A percentile compares a stretch with the other conserved stretches of the same genome.
These are phyloP conservation scores for Cadophora malorum DNA, from an alignment of 2,329 filamentous ascomycete species.

Conservation along the genomic window DNA sequence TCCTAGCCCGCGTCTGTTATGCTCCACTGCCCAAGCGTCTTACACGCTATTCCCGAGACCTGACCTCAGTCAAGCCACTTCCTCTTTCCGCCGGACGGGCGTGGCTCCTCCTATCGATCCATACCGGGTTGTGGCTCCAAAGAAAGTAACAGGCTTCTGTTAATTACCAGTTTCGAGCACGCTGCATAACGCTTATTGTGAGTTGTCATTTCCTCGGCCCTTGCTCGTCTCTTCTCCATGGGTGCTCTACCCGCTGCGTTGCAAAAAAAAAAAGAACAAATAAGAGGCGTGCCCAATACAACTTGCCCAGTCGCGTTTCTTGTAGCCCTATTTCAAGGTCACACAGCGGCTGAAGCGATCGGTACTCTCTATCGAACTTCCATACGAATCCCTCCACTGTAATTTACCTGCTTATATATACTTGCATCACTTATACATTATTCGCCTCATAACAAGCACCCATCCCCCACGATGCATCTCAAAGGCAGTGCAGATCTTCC, in stretches of 20 bases:
- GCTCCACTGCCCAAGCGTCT: conserved; percentile 14
- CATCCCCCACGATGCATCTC: conserved; percentile 37
- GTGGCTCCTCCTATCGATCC: conserved; percentile 8
- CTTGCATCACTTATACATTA: conserved; percentile 22
- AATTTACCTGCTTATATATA: conserved; percentile 21
- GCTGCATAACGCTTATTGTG: conserved; percentile 15
- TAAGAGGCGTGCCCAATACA: conserved; percentile 11
- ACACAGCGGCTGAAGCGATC: conserved; percentile 21
- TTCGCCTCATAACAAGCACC: conserved; percentile 15
- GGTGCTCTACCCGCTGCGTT: conserved; percentile 13
- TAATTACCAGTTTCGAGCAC: conserved; percentile 13
- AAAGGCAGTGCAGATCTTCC: conserved; percentile 35
- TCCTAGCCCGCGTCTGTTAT: conserved; percentile 10
- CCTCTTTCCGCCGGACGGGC: conserved; percentile 6
- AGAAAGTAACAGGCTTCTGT: conserved; percentile 9
- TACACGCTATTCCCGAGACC: conserved; percentile 13
- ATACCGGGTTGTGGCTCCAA: conserved; percentile 15
- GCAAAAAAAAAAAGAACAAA: conserved; percentile 15
- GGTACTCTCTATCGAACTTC: conserved; percentile 4
- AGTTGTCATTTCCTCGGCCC: conserved; percentile 13
- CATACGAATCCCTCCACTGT: conserved; percentile 22
- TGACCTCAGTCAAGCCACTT: conserved; percentile 16
- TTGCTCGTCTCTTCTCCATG: conserved; percentile 3
- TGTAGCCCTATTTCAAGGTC: conserved; percentile 15
- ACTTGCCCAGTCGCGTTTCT: conserved; percentile 16